Base-by-base conservation (phyloP, 176 grass and related monocot species). In the Oryza rufipogon region DNA sequence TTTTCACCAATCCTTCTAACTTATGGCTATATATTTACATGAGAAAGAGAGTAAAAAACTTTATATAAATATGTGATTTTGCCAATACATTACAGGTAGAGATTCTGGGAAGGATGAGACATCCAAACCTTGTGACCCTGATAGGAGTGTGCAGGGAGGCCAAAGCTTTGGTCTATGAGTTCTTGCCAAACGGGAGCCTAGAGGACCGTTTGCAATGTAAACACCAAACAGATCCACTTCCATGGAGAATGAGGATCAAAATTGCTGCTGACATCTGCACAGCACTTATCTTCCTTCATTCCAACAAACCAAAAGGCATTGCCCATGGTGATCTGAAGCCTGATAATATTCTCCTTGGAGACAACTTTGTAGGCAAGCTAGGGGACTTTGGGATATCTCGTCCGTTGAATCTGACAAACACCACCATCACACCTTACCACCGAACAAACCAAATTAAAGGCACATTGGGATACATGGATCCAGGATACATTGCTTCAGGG, bases 291-390 rank as follows among this genome's bases (percentile, higher is more conserved):
- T 96, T 93, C 75, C 89, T 96, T 11, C 94, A 93, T 81, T 93
- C 89, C 4, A 81, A 68, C 44, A 83, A 89, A 52, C 89, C 84
- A 44, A 74, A 89, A 70, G 38, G 65, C 73, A 87, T 93, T 4
- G 89, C 84, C 47, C 94, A 96, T 85, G 86, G 94, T 12, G 91
- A 96, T 81, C 74, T 96, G 17, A 96, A 96, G 74, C 94, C 94
- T 39, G 89, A 86, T 22, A 96, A 93, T 69, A 56, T 96, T 3
- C 91, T 96, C 17, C 91, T 96, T 32, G 89, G 87, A 3, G 19
- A 48, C 20, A 88, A 83, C 74, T 87, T 82, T 45, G 46, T 74
- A 17, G 68, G 74, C 60, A 96, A 96, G 79, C 88, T 96, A 20
- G 85, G 89, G 22, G 94, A 96, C 71, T 89, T 93, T 19, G 92